phyloP scores from a whole-genome alignment of 2,329 filamentous ascomycete genomes.

The Cytospora mali region DNA sequence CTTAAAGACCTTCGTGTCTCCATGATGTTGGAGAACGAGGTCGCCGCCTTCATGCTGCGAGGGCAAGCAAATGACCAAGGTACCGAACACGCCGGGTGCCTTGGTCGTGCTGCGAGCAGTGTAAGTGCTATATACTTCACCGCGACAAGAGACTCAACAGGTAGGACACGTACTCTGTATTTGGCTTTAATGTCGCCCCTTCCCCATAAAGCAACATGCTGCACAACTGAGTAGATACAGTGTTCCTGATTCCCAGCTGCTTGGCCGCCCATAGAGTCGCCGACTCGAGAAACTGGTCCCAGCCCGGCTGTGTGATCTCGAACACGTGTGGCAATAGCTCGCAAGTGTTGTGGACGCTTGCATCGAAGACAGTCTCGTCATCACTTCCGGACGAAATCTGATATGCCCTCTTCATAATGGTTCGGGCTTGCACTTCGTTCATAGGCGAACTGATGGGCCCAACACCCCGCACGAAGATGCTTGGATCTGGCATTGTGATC shows the following conservation, averaged over 20 bases:
- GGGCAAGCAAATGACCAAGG: constrained; percentile 51
- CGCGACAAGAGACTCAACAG: neutral
- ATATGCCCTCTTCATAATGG: neutral
- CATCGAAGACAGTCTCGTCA: neutral
- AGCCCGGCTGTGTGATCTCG: neutral
- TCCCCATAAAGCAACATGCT: constrained; percentile 55
- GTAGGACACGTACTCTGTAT: neutral
- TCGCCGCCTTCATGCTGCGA: constrained; percentile 52
- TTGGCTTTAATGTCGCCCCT: constrained; percentile 35
- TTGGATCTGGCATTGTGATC: neutral
- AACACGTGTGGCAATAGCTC: neutral
- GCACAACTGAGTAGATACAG: constrained; percentile 28
- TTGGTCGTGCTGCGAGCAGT: constrained; percentile 45
- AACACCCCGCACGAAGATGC: neutral
- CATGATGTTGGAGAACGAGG: constrained; percentile 44
- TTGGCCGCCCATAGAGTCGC: neutral
- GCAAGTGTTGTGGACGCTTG: neutral
- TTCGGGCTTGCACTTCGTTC: neutral
- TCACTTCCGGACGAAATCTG: neutral
- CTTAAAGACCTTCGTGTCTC: constrained; percentile 29
- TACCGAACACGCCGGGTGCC: constrained; percentile 52
- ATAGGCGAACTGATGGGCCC: neutral
- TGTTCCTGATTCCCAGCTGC: neutral
- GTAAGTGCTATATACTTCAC: neutral
- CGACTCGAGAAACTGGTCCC: neutral